These are phyloP conservation scores for Uronychia binucleata DNA, from an alignment of 73 alveolate species.

Conservation along the genomic window DNA sequence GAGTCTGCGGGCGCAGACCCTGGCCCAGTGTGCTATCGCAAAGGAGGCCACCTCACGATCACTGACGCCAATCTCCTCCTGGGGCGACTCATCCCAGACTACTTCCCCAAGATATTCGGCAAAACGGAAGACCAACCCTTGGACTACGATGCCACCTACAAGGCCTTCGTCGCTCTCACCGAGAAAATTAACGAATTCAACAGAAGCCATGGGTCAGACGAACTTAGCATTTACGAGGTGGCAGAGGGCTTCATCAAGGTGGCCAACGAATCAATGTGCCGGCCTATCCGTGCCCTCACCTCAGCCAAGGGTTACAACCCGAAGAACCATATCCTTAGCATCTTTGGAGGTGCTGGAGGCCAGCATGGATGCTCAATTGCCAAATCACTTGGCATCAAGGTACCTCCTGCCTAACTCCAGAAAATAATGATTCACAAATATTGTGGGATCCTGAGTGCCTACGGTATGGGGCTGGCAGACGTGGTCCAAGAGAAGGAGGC, in stretches of 20 bases:
- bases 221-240: conserved; percentile 41
- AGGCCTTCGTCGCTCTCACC: conserved; percentile 52
- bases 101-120: conserved; percentile 91
- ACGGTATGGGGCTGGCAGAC: conserved; percentile 79
- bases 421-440: conserved; percentile 75
- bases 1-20: conserved; percentile 92
- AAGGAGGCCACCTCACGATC: conserved; percentile 70
- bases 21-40: conserved; percentile 94
- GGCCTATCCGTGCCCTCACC: conserved; percentile 87
- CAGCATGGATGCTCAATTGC: conserved; percentile 93
- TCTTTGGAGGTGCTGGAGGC: conserved; percentile 97
- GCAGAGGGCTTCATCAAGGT: conserved; percentile 86
- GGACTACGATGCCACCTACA: conserved; percentile 46
- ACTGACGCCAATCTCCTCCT: conserved; percentile 88
- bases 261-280: conserved; percentile 91
- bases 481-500: conserved; percentile 58
- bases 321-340: conserved; percentile 66
- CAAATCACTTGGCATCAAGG: conserved; percentile 68
- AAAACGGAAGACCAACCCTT: conserved; percentile 64
- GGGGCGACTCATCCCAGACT: conserved; percentile 81
- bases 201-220: conserved; percentile 4
- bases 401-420: neutral
- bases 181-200: conserved; percentile 13
- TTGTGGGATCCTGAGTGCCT: conserved; percentile 80
- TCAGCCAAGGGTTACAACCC: conserved; percentile 85